Evolutionary conservation across 1,284 basidiomycete genomes (phyloP).

Genomic region (Xerocomus amazonicus): DNA sequence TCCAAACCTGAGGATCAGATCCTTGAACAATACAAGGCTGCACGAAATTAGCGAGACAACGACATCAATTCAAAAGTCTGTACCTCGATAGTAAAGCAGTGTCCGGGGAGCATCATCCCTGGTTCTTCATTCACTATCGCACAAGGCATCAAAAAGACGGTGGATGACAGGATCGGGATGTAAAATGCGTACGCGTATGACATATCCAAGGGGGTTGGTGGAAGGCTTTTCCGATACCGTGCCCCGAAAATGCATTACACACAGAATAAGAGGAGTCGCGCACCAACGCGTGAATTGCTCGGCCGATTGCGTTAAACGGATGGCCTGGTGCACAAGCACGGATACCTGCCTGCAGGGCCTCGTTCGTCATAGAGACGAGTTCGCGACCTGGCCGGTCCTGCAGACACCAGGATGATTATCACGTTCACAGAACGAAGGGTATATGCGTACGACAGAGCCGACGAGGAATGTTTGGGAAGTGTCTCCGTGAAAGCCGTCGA

Average conservation of each 20-base stretch:
- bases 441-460: slow-evolving; percentile 59
- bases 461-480: slow-evolving; percentile 81
- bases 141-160: slow-evolving; percentile 18
- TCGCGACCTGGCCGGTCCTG: slow-evolving; percentile 67
- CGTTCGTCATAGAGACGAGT: slow-evolving; percentile 58
- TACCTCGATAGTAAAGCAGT: slow-evolving; percentile 89
- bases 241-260: slow-evolving; percentile 75
- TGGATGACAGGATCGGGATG: too few relatives aligned
- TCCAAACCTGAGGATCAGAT: slow-evolving; percentile 57
- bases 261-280: slow-evolving; percentile 52
- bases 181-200: slow-evolving; percentile 51
- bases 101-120: slow-evolving; percentile 74
- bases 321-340: slow-evolving; percentile 71
- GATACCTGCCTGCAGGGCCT: slow-evolving; percentile 74
- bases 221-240: slow-evolving; percentile 84
- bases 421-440: not conserved
- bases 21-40: slow-evolving; percentile 81
- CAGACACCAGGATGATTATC: not conserved
- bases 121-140: slow-evolving; percentile 71
- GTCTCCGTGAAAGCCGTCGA: slow-evolving; percentile 82
- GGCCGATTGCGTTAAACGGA: slow-evolving; percentile 73
- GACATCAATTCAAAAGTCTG: slow-evolving; percentile 3
- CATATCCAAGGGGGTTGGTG: slow-evolving; percentile 84
- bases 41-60: not conserved
- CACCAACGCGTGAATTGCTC: slow-evolving; percentile 62